These are phyloP conservation scores for Arthrinium phaeospermum DNA, from an alignment of 2,329 filamentous ascomycete genomes.

Conservation along the genomic window DNA sequence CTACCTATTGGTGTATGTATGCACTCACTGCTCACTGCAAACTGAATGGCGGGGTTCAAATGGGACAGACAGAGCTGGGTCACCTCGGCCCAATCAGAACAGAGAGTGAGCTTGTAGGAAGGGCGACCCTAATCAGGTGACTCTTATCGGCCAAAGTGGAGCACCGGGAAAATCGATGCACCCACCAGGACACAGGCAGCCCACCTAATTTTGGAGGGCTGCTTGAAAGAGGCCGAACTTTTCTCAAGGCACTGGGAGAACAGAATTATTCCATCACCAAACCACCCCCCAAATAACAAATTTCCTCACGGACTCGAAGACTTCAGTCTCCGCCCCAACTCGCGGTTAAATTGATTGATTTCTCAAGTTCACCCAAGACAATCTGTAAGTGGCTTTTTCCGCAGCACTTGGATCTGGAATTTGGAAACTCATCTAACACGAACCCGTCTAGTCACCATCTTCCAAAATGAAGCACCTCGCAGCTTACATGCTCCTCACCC, in stretches of 20 bases:
- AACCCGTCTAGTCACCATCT: conserved; percentile 33
- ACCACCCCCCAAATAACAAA: conserved; percentile 17
- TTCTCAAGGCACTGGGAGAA: conserved; percentile 17
- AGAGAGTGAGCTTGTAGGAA: neutral
- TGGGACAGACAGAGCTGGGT: too few species aligned
- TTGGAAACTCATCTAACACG: conserved; percentile 28
- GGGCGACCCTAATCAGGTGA: conserved; percentile 25
- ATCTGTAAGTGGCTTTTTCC: neutral
- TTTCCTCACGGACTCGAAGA: conserved; percentile 78
- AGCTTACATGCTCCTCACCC: conserved; percentile 95
- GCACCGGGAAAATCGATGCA: conserved; percentile 10
- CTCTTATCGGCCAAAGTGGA: conserved; percentile 13
- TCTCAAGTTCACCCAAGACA: conserved; percentile 73
- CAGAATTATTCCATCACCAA: conserved; percentile 19
- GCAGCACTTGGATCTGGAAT: conserved; percentile 18
- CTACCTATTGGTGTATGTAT: neutral
- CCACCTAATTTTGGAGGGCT: conserved; percentile 13
- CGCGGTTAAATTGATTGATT: conserved; percentile 99
- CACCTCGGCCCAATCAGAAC: neutral
- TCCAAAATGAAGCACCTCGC: conserved; percentile 99
- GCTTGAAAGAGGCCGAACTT: conserved; percentile 19
- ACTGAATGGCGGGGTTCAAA: neutral
- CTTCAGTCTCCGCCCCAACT: conserved; percentile 97
- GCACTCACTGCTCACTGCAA: too few species aligned
- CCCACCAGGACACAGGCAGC: conserved; percentile 15